These are phyloP conservation scores for Bryum argenteum DNA, from an alignment of 225 moss, liverwort and hornwort species.

Conservation along the genomic window DNA sequence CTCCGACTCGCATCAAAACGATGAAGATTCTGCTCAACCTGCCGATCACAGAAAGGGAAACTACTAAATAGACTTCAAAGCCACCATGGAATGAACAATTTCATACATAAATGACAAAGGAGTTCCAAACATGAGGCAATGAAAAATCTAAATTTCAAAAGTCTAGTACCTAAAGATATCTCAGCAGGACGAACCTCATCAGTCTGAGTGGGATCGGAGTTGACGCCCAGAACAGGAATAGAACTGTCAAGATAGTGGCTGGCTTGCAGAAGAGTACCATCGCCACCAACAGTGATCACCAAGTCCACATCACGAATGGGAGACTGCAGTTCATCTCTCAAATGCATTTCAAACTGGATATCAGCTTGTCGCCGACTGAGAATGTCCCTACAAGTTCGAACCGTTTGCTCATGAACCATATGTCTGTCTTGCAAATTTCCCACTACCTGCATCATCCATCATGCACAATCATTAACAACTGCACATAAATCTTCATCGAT, in stretches of 20 bases:
- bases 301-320: constrained; percentile 77
- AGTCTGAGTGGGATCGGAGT: constrained; percentile 79
- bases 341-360: constrained; percentile 62
- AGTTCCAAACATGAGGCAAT: not conserved
- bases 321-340: constrained; percentile 70
- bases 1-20: constrained; percentile 84
- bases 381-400: constrained; percentile 68
- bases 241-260: constrained; percentile 71
- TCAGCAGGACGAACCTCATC: constrained; percentile 58
- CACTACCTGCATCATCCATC: constrained; percentile 47
- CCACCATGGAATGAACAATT: not conserved
- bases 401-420: constrained; percentile 59
- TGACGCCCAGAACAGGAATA: constrained; percentile 79
- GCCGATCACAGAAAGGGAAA: constrained; percentile 17
- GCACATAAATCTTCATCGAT: not conserved
- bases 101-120: too few relatives aligned
- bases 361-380: constrained; percentile 59
- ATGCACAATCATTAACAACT: constrained; percentile 15
- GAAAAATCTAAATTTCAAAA: not conserved
- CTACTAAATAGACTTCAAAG: constrained; percentile 3
- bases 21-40: constrained; percentile 78
- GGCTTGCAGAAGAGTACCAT: constrained; percentile 90
- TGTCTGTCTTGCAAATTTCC: constrained; percentile 83
- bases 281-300: constrained; percentile 88
- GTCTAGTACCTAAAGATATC: not conserved